Percentiles rank a stretch among this genome's conserved stretches.
These are phyloP conservation scores for Acer campestre DNA, from an alignment of 345 rosid species.

Conservation along the genomic window DNA sequence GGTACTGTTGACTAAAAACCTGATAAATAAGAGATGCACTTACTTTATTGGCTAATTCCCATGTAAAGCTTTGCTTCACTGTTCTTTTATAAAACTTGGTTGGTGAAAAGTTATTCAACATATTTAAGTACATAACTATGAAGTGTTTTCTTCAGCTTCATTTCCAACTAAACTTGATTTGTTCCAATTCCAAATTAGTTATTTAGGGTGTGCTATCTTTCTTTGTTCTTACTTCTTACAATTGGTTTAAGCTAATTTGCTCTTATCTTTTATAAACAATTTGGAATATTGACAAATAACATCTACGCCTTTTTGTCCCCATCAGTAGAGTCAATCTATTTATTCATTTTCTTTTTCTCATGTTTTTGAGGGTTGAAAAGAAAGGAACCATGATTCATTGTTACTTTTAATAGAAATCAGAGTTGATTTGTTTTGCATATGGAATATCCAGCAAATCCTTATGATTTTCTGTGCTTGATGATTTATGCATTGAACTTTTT, in stretches of 20 bases:
- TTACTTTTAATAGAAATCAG: no score
- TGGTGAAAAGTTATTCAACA: background rate
- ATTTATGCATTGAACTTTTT: constrained; percentile 31
- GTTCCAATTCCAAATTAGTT: background rate
- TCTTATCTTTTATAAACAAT: background rate
- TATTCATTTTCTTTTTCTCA: background rate
- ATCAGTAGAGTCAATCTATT: background rate
- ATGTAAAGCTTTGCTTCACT: background rate
- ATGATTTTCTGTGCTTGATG: constrained; percentile 19
- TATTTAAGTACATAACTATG: no score
- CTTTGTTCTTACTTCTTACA: background rate
- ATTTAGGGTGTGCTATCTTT: background rate
- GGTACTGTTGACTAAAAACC: background rate
- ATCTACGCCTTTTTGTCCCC: background rate
- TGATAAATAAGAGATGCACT: background rate
- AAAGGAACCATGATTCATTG: background rate
- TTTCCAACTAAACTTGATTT: background rate
- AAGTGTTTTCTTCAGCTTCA: background rate
- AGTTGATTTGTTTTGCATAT: background rate
- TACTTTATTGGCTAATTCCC: background rate
- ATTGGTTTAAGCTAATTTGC: background rate
- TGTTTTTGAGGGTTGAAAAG: background rate
- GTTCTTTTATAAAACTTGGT: background rate
- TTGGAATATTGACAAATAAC: background rate
- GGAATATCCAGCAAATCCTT: background rate